These are phyloP conservation scores for Torulaspora delbrueckii DNA, from an alignment of 805 yeast genomes.

Conservation along the genomic window DNA sequence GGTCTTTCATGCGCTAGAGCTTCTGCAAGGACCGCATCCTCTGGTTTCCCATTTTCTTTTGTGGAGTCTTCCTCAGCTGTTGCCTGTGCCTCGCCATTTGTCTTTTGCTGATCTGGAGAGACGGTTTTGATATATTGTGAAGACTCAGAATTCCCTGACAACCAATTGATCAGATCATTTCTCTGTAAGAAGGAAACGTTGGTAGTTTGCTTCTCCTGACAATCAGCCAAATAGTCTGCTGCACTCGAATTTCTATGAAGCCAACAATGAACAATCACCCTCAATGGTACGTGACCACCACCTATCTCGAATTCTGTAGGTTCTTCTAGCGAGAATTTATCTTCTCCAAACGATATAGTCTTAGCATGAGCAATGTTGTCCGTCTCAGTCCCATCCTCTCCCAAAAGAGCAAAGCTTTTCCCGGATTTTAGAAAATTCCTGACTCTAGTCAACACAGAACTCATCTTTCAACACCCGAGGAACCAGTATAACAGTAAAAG, in stretches of 20 bases:
- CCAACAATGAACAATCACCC: slow-evolving; percentile 75
- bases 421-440: slow-evolving; percentile 22
- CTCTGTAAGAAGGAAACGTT: slow-evolving; percentile 81
- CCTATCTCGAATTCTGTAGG: slow-evolving; percentile 55
- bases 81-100: neutral
- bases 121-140: slow-evolving; percentile 46
- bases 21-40: slow-evolving; percentile 32
- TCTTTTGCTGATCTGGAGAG: slow-evolving; percentile 37
- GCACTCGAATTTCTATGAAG: slow-evolving; percentile 63
- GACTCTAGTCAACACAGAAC: slow-evolving; percentile 11
- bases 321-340: slow-evolving; percentile 38
- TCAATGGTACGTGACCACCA: slow-evolving; percentile 45
- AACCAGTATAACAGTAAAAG: neutral
- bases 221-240: slow-evolving; percentile 74
- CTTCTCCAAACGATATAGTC: slow-evolving; percentile 26
- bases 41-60: neutral
- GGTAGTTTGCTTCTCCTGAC: slow-evolving; percentile 57
- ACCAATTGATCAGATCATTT: slow-evolving; percentile 77
- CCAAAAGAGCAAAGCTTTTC: slow-evolving; percentile 16
- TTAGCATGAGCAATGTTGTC: slow-evolving; percentile 39
- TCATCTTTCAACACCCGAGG: neutral
- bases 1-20: slow-evolving; percentile 42
- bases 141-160: slow-evolving; percentile 60
- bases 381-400: slow-evolving; percentile 22
- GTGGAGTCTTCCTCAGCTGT: neutral